A percentile compares a stretch with the other conserved stretches of the same genome.
phyloP scores from a whole-genome alignment of 129 eudicot genomes.

The Lactuca saligna region DNA sequence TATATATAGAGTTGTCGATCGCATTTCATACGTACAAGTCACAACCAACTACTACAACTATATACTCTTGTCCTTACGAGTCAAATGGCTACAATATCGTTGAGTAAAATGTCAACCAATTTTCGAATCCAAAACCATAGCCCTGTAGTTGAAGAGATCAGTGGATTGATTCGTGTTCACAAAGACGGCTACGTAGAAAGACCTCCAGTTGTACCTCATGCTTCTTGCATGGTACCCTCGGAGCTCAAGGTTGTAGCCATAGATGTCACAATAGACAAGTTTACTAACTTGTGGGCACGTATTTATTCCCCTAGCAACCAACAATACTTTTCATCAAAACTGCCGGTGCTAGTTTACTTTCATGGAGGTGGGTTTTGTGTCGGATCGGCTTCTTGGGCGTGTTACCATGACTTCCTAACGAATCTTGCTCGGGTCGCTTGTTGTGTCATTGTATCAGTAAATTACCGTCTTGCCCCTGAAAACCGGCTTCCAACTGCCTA shows the following conservation, averaged over 20 bases:
- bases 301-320: constrained; percentile 41
- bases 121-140: constrained; percentile 10
- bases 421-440: constrained; percentile 42
- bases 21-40: constrained; percentile 4
- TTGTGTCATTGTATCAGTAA: constrained; percentile 49
- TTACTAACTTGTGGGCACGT: constrained; percentile 49
- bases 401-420: constrained; percentile 53
- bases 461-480: constrained; percentile 62
- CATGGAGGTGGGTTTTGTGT: constrained; percentile 75
- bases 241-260: constrained; percentile 40
- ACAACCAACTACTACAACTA: constrained; percentile 22
- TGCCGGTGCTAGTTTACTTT: constrained; percentile 54
- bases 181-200: constrained; percentile 56
- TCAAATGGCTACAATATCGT: constrained; percentile 26
- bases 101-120: constrained; percentile 31
- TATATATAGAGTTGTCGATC: constrained; percentile 21
- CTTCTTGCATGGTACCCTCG: constrained; percentile 32
- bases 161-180: constrained; percentile 51
- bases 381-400: constrained; percentile 69
- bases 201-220: constrained; percentile 44
- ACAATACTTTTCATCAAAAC: constrained; percentile 17
- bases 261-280: constrained; percentile 41
- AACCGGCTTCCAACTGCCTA: constrained; percentile 60
- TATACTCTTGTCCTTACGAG: constrained; percentile 1
- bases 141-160: constrained; percentile 47